Base-by-base conservation (phyloP, 2,329 filamentous ascomycete genomes). In the Bipolaris gigantea region DNA sequence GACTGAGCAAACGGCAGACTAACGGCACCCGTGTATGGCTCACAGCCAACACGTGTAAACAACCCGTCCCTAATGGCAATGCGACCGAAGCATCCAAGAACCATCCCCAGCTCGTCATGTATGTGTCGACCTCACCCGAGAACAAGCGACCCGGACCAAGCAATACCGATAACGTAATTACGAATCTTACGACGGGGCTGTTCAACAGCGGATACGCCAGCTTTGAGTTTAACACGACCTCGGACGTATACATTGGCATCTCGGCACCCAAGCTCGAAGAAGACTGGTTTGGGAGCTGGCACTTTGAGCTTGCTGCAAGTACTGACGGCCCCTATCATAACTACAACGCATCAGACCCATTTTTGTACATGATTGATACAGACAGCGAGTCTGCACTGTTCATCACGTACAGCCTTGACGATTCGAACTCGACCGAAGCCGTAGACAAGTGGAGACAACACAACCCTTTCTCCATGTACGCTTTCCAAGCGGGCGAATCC, bases 11-110 rank as follows among this genome's bases (percentile, higher is more conserved):
- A 43, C 63, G 69, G 21, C 71, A 73, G 38, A 48, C 64, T 27
- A 66, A 69, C 4, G 16, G 23, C 21, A 69, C 74, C 21, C 73
- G 74, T 15, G 79, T 97, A 3, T 97, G 89, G 73, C 81, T 99
- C 49, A 92, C 92, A 2, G 85, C 92, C 39, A 97, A 92, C 62
- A 92, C 90, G 1, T 99, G 94, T 73, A 75, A 84, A 23, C 91
- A 95, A 65, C 94, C 93, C 11, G 71, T 75, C 18, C 78, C 81
- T 36, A 83, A 82, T 36, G 77, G 75, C 8, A 77, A 77, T 2
- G 76, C 78, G 21, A 78, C 76, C 47, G 73, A 75, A 10, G 64
- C 63, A 13, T 72, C 77, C 1, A 56, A 46, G 19, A 56, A 50
- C 45, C 53, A 56, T 27, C 83, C 89, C 11, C 92, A 96, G 65